phyloP scores from a whole-genome alignment of 306 rosid genomes.

The Oxytropis ochrocephala region DNA sequence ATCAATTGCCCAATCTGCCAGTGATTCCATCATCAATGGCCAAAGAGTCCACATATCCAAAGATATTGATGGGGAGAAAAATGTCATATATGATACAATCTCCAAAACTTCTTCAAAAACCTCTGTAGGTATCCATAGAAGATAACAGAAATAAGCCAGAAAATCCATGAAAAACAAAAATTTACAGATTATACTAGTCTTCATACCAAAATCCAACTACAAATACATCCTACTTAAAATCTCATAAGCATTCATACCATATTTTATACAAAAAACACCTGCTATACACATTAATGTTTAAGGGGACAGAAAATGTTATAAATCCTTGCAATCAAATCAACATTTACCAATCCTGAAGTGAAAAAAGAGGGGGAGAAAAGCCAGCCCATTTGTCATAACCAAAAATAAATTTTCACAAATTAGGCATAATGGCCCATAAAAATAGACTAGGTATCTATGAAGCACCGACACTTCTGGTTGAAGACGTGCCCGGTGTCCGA shows the following conservation, averaged over 20 bases:
- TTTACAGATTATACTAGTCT: not conserved
- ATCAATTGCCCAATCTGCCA: conserved; percentile 92
- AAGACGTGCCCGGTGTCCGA: no score
- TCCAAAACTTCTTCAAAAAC: conserved; percentile 98
- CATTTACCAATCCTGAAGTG: no score
- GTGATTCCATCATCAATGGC: conserved; percentile 94
- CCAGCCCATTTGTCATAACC: no score
- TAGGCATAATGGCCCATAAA: not conserved
- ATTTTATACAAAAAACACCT: not conserved
- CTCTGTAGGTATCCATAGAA: conserved; percentile 51
- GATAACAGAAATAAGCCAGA: not conserved
- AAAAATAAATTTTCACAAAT: not conserved
- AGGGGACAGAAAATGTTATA: not conserved
- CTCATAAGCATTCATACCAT: not conserved
- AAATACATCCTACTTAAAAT: not conserved
- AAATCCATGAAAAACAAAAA: not conserved
- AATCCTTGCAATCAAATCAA: not conserved
- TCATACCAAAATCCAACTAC: not conserved
- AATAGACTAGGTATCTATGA: no score
- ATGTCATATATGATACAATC: conserved; percentile 91
- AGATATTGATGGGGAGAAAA: conserved; percentile 89
- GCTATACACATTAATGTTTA: not conserved
- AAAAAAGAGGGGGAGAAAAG: no score
- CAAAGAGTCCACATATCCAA: conserved; percentile 96
- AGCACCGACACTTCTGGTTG: no score